Percentiles rank a stretch among this genome's conserved stretches.
Evolutionary conservation across 768 basidiomycete species (phyloP).

Genomic region (Leccinum ochraceum): DNA sequence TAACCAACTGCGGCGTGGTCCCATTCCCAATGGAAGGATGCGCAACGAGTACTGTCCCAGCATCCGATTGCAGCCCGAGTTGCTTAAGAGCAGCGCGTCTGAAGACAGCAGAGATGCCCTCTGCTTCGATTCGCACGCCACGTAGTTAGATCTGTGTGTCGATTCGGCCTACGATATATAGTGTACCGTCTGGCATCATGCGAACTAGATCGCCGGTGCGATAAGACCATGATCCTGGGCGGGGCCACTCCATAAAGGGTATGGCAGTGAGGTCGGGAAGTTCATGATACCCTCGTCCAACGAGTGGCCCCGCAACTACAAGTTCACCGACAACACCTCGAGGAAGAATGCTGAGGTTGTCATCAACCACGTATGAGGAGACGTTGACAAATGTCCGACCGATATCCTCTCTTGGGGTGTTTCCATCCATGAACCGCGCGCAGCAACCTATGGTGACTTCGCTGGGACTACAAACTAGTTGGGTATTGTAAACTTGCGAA

Average conservation of each 20-base stretch:
- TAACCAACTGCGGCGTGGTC: conserved; percentile 38
- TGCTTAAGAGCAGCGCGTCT: conserved; percentile 18
- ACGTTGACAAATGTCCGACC: conserved; percentile 41
- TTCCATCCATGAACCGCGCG: conserved; percentile 42
- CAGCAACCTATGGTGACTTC: conserved; percentile 56
- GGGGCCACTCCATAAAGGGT: conserved; percentile 48
- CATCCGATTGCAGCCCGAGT: conserved; percentile 35
- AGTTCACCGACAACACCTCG: conserved; percentile 49
- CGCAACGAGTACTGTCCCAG: conserved; percentile 42
- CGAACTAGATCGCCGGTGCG: conserved; percentile 52
- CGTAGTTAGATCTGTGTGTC: conserved; percentile 54
- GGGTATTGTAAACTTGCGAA: background rate
- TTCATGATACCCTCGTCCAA: conserved; percentile 52
- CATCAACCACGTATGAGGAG: conserved; percentile 42
- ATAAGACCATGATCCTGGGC: conserved; percentile 43
- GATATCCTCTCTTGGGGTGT: conserved; percentile 44
- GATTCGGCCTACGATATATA: conserved; percentile 52
- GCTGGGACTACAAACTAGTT: conserved; percentile 38
- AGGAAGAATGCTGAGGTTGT: conserved; percentile 42
- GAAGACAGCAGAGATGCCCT: conserved; percentile 48
- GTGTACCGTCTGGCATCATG: conserved; percentile 49
- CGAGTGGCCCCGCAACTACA: conserved; percentile 49
- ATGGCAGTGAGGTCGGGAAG: conserved; percentile 45
- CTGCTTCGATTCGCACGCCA: conserved; percentile 55
- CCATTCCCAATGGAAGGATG: conserved; percentile 45